Evolutionary conservation across 2,329 filamentous ascomycete genomes (phyloP), one percentile per base, ranked within the genome.

Genomic region (Pseudogymnoascus pannorum): DNA sequence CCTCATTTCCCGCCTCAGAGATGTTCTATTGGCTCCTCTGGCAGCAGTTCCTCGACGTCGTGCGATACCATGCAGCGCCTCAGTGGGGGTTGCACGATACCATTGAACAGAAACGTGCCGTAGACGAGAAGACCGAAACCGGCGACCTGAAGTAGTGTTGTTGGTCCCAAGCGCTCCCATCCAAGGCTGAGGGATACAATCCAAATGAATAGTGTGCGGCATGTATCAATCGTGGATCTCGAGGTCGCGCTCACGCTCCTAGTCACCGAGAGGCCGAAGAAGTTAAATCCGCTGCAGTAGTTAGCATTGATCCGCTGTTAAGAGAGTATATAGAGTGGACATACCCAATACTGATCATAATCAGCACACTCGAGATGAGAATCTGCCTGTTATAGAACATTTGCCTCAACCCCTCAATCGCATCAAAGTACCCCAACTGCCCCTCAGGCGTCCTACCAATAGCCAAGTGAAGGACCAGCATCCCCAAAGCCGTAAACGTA

Each of bases 341-440:
- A 72, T 84, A 95, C 89, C 93, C 93, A 69, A 99, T 99, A 70
- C 91, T 96, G 67, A 99, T 82, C 94, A 99, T 99, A 73, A 97
- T 97, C 62, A 96, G 75, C 6, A 97, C 60, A 66, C 91, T 96
- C 20, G 90, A 90, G 2, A 92, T 68, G 29, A 87, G 83, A 63
- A 99, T 86, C 14, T 83, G 77, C 59, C 78, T 82, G 74, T 92
- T 86, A 35, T 86, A 78, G 8, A 85, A 85, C 75, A 99, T 86
- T 75, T 97, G 85, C 64, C 84, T 84, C 79, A 91, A 88, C 12
- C 92, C 93, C 73, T 97, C 92, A 4, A 80, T 84, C 66, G 92
- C 87, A 74, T 99, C 94, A 74, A 97, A 99, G 72, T 92, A 92
- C 42, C 94, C 93, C 69, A 88, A 83, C 63, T 78, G 80, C 3